Evolutionary conservation across 345 rosid species (phyloP).

Genomic region (Punica granatum): DNA sequence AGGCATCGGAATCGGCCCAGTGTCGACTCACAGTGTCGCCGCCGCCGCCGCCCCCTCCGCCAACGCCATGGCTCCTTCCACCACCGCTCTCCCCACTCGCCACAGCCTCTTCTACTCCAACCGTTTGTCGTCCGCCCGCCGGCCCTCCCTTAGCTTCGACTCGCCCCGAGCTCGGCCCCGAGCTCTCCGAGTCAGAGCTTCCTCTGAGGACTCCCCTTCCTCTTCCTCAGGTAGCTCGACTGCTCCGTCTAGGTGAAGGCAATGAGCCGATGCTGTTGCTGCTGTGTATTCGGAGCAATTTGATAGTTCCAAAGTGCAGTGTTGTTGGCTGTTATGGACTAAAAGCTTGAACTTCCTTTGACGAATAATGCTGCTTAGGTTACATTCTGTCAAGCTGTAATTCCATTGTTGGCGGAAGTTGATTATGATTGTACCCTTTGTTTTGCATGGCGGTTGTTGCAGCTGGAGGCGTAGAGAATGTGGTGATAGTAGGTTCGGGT

Average conservation of each 20-base stretch:
- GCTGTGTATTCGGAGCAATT: not conserved
- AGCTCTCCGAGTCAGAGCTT: constrained; percentile 55
- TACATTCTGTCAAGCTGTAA: not conserved
- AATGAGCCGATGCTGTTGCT: not conserved
- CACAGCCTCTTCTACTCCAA: constrained; percentile 43
- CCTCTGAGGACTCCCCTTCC: constrained; percentile 34
- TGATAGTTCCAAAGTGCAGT: not conserved
- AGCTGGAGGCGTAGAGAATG: constrained; percentile 71
- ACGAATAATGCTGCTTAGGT: not conserved
- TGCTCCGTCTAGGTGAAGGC: not conserved
- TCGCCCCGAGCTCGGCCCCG: constrained; percentile 28
- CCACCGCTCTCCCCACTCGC: constrained; percentile 26
- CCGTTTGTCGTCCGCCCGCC: constrained; percentile 24
- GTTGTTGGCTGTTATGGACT: not conserved
- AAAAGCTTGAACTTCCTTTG: not conserved
- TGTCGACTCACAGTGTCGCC: constrained; percentile 14
- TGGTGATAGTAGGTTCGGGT: constrained; percentile 91
- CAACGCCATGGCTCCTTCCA: constrained; percentile 10
- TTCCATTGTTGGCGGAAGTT: not conserved
- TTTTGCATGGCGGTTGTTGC: constrained; percentile 19
- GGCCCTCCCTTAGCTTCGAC: constrained; percentile 26
- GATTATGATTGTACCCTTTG: not conserved
- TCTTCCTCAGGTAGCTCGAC: constrained; percentile 35
- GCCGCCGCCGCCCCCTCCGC: constrained; percentile 7
- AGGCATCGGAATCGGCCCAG: constrained; percentile 11